phyloP scores from a whole-genome alignment of 2,329 filamentous ascomycete species.

The Pseudophaeomoniella oleicola region DNA sequence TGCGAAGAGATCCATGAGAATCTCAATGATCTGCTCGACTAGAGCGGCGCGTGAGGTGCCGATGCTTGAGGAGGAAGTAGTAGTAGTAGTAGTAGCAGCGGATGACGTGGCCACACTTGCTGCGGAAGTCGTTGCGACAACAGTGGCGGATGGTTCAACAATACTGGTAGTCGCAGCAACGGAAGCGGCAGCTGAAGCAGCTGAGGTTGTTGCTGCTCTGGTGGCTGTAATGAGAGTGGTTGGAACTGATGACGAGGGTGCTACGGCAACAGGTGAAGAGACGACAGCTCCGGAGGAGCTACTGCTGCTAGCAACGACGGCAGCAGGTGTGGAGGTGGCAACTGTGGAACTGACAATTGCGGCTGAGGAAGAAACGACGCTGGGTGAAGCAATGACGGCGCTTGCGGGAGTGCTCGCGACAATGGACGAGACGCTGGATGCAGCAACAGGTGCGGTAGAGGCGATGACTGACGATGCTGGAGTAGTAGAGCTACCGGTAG shows the following conservation, averaged over 20 bases:
- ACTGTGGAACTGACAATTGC: too few relatives aligned
- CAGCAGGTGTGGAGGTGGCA: neutral
- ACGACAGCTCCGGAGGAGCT: neutral
- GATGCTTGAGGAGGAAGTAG: neutral
- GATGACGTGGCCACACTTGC: neutral
- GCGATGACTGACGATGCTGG: neutral
- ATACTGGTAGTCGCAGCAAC: neutral
- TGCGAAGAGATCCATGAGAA: too few relatives aligned
- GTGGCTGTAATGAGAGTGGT: slow-evolving; percentile 1
- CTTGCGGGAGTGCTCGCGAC: neutral
- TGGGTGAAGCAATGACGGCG: neutral
- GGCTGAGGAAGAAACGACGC: neutral
- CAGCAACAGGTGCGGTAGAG: neutral
- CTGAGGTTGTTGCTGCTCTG: neutral
- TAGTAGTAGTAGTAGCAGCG: neutral
- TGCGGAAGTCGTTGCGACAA: neutral
- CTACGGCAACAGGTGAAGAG: neutral
- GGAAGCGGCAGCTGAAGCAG: neutral
- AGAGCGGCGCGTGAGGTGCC: too few relatives aligned
- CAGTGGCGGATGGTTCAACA: neutral
- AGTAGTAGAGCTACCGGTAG: neutral
- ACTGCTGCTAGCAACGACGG: neutral
- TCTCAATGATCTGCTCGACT: too few relatives aligned
- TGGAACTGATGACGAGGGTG: neutral
- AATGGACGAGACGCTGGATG: neutral